Percentiles rank a stretch among this genome's conserved stretches.
Evolutionary conservation across 805 yeast species (phyloP).

Genomic region (Candida schatavii): DNA sequence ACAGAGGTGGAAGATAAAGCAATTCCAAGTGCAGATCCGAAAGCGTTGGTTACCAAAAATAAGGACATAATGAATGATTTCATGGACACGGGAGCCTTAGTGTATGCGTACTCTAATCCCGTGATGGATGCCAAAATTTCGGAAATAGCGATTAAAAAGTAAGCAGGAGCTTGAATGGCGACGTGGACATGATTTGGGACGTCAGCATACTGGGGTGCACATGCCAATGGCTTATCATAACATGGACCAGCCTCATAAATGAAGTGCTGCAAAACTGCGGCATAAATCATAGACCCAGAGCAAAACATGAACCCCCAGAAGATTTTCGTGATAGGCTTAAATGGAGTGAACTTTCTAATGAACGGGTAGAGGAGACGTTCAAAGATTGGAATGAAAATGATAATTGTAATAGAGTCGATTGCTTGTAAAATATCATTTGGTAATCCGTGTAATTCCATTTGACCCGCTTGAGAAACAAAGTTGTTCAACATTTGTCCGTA

Average conservation of each 20-base stretch:
- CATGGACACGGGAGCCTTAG: conserved; percentile 74
- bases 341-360: conserved; percentile 45
- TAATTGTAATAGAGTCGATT: conserved; percentile 71
- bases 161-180: conserved; percentile 71
- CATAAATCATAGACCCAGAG: conserved; percentile 65
- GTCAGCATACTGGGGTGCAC: conserved; percentile 40
- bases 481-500: conserved; percentile 70
- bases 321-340: conserved; percentile 72
- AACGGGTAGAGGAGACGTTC: conserved; percentile 54
- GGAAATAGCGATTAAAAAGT: conserved; percentile 67
- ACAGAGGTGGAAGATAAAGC: conserved; percentile 64
- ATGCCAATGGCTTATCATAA: conserved; percentile 58
- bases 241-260: conserved; percentile 74
- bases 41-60: conserved; percentile 69
- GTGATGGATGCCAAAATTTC: conserved; percentile 80
- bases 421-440: conserved; percentile 80
- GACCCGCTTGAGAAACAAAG: conserved; percentile 71
- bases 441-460: conserved; percentile 70
- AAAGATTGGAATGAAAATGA: conserved; percentile 72
- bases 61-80: conserved; percentile 62
- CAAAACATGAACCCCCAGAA: conserved; percentile 67
- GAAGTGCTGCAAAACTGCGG: conserved; percentile 70
- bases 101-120: conserved; percentile 80
- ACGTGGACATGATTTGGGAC: conserved; percentile 59
- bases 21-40: conserved; percentile 75